phyloP scores from a whole-genome alignment of 2,329 filamentous ascomycete species.

The Parascedosporium putredinis region DNA sequence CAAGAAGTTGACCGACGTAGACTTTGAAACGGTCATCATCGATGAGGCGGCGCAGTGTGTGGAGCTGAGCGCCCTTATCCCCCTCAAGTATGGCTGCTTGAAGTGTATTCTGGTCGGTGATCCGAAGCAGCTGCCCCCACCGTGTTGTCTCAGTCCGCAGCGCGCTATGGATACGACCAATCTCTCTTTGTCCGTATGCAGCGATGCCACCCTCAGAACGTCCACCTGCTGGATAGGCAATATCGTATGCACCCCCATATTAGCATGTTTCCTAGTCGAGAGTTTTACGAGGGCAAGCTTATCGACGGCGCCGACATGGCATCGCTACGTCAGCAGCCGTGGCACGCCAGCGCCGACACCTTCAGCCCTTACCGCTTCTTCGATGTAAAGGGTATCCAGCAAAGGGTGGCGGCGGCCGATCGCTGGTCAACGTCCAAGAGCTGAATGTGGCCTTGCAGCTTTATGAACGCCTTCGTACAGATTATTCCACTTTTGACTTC shows the following conservation, averaged over 20 bases:
- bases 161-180: constrained; percentile 90
- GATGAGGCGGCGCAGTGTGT: constrained; percentile 98
- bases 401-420: constrained; percentile 73
- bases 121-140: constrained; percentile 96
- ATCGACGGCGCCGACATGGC: constrained; percentile 80
- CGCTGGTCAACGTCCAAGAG: constrained; percentile 80
- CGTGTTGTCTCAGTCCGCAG: constrained; percentile 86
- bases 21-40: constrained; percentile 97
- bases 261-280: constrained; percentile 75
- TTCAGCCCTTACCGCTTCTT: constrained; percentile 95
- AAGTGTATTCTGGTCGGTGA: constrained; percentile 97
- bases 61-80: constrained; percentile 90
- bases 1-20: constrained; percentile 79
- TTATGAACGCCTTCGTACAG: constrained; percentile 66
- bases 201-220: constrained; percentile 73
- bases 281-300: constrained; percentile 85
- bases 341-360: constrained; percentile 65
- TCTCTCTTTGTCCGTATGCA: constrained; percentile 99
- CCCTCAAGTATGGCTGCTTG: constrained; percentile 90
- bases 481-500: constrained; percentile 61
- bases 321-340: constrained; percentile 62
- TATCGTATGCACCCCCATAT: constrained; percentile 99
- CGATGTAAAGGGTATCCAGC: constrained; percentile 82
- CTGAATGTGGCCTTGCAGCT: constrained; percentile 77
- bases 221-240: constrained; percentile 93